These are phyloP conservation scores for Lepraria neglecta DNA, from an alignment of 495 filamentous ascomycete genomes.

Conservation along the genomic window DNA sequence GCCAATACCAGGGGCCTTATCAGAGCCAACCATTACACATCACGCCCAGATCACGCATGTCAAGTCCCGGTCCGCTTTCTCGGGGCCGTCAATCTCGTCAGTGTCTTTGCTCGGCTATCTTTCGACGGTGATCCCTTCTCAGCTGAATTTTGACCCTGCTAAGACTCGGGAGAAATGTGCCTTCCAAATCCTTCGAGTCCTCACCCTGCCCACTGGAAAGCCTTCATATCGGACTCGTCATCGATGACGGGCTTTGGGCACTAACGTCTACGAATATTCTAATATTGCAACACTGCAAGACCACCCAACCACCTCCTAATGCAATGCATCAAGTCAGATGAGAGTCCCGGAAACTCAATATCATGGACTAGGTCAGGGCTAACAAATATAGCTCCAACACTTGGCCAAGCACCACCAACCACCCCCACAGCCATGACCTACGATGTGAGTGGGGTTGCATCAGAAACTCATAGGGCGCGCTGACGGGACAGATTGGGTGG, in stretches of 20 bases:
- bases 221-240: not conserved
- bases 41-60: not conserved
- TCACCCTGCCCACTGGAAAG: not conserved
- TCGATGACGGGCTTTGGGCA: not conserved
- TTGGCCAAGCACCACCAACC: not conserved
- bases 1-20: too few relatives aligned
- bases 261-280: not conserved
- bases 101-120: not conserved
- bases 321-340: conserved; percentile 6
- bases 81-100: not conserved
- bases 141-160: not conserved
- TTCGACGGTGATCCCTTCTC: not conserved
- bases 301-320: not conserved
- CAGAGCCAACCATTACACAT: too few relatives aligned
- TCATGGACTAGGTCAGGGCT: not conserved
- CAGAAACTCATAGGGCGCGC: too few relatives aligned
- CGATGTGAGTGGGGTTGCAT: too few relatives aligned
- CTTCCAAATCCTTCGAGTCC: not conserved
- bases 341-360: not conserved
- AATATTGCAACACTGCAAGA: not conserved
- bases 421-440: too few relatives aligned
- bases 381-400: not conserved
- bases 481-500: too few relatives aligned
- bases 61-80: not conserved
- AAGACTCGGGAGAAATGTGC: not conserved